A percentile compares a stretch with the other conserved stretches of the same genome.
Conservation (phyloP, 306 rosid species). For the Coriaria nepalensis region DNA sequence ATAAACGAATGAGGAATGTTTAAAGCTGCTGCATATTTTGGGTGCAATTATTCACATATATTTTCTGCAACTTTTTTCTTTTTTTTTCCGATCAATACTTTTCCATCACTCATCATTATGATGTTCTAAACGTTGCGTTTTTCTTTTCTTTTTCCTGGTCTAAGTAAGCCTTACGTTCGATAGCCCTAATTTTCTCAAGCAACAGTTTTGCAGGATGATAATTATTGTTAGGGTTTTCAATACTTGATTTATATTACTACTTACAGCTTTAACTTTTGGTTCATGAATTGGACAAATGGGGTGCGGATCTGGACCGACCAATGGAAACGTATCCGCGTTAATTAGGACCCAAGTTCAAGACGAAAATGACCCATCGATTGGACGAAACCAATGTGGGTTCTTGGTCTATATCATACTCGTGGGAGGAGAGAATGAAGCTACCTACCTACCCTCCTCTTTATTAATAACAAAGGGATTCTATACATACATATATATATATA, state of each 20-base stretch:
- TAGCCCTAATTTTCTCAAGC: constrained; percentile 5
- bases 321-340: constrained; percentile 33
- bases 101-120: not conserved
- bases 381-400: constrained; percentile 41
- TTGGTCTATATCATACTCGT: constrained; percentile 37
- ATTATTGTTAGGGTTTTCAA: too few species aligned
- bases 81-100: not conserved
- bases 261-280: not conserved
- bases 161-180: not conserved
- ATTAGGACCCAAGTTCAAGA: constrained; percentile 43
- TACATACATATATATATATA: too few species aligned
- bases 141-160: not conserved
- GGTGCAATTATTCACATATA: not conserved
- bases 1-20: constrained; percentile 29
- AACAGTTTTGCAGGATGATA: not conserved
- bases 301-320: constrained; percentile 25
- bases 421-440: not conserved
- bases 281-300: constrained; percentile 1
- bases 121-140: not conserved
- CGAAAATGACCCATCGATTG: constrained; percentile 52
- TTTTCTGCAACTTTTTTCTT: constrained; percentile 1
- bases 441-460: constrained; percentile 8
- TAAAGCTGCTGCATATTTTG: constrained; percentile 28
- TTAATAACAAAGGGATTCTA: too few species aligned
- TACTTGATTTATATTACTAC: too few species aligned